Conservation (phyloP, 169 alveolate genomes). For the Plasmodium inui region DNA sequence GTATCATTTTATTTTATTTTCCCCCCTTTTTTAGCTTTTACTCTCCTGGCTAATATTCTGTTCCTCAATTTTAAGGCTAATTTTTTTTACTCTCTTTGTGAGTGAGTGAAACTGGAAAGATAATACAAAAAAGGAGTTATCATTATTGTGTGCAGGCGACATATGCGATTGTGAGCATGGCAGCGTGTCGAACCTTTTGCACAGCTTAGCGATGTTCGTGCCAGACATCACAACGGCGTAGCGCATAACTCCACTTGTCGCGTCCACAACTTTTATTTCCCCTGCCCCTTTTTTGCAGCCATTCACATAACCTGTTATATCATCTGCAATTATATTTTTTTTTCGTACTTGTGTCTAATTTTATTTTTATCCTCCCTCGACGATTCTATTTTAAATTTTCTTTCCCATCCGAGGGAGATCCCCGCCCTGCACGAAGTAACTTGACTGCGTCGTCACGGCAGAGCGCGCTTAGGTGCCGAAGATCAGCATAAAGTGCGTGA, state of each 20-base stretch:
- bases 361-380: constrained; percentile 64
- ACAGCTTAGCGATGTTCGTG: background rate
- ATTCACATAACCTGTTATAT: constrained; percentile 58
- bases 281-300: constrained; percentile 12
- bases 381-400: constrained; percentile 34
- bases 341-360: constrained; percentile 60
- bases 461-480: background rate
- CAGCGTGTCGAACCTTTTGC: background rate
- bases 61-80: constrained; percentile 45
- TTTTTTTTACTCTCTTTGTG: constrained; percentile 53
- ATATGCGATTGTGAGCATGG: background rate
- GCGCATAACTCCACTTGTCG: background rate
- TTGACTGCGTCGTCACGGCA: background rate
- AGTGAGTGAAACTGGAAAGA: constrained; percentile 17
- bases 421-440: constrained; percentile 54
- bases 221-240: background rate
- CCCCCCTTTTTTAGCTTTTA: constrained; percentile 27
- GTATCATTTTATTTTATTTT: constrained; percentile 6
- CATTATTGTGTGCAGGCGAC: background rate
- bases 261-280: background rate
- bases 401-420: constrained; percentile 1
- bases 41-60: constrained; percentile 66
- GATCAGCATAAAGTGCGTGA: background rate
- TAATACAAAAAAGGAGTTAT: background rate
- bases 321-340: constrained; percentile 61